phyloP scores from a whole-genome alignment of 805 yeast species.

The Yarrowia sp. region DNA sequence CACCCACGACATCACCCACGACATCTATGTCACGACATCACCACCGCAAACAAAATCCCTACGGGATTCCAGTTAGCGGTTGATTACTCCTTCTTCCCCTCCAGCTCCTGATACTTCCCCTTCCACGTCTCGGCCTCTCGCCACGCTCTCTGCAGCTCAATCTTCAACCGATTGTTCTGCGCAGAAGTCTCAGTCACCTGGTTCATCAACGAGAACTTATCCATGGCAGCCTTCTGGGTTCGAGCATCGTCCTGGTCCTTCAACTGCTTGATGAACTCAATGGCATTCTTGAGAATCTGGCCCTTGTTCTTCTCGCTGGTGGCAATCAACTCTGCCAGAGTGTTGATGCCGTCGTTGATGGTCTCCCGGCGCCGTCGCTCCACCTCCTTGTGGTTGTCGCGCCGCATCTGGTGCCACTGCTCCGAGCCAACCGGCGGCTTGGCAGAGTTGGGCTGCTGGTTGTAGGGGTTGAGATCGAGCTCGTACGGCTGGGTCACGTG shows the following conservation, averaged over 20 bases:
- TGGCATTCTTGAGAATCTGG: conserved; percentile 84
- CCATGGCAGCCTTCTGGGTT: conserved; percentile 94
- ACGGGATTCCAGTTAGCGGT: too few species aligned
- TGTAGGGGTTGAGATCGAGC: conserved; percentile 25
- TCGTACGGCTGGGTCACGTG: conserved; percentile 9
- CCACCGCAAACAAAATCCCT: too few species aligned
- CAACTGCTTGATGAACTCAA: conserved; percentile 86
- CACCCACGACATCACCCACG: background rate
- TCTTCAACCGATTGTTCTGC: conserved; percentile 85
- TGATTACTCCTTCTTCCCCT: conserved; percentile 24
- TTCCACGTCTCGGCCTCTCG: conserved; percentile 89
- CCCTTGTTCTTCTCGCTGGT: conserved; percentile 88
- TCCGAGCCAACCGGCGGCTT: conserved; percentile 78
- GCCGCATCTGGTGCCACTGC: conserved; percentile 83
- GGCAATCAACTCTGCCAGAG: conserved; percentile 78
- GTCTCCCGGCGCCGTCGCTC: conserved; percentile 91
- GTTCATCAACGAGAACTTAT: conserved; percentile 89
- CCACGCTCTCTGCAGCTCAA: conserved; percentile 89
- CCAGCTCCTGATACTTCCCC: conserved; percentile 45
- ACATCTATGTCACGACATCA: background rate
- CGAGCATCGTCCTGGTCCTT: conserved; percentile 89
- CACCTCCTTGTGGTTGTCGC: conserved; percentile 93
- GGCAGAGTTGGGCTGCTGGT: conserved; percentile 20
- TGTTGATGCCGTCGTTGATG: conserved; percentile 85
- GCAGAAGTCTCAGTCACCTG: conserved; percentile 84